Evolutionary conservation across 305 asterid species (phyloP).

Genomic region (Fraxinus latifolia): DNA sequence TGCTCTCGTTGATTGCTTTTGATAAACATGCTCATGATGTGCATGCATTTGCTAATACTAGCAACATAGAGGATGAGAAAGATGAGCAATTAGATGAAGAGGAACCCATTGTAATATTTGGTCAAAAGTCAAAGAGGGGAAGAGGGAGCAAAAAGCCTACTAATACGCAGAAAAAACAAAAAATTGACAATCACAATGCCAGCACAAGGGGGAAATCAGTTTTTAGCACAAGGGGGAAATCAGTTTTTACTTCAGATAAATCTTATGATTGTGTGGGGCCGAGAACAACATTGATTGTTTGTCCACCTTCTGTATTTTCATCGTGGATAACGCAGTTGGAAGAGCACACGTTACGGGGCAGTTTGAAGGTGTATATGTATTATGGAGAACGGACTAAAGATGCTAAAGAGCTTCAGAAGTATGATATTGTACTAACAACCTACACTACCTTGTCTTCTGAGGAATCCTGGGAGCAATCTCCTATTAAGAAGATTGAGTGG

Average conservation of each 20-base stretch:
- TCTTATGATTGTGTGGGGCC: conserved; percentile 32
- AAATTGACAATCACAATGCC: conserved; percentile 31
- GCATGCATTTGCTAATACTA: conserved; percentile 27
- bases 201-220: conserved; percentile 31
- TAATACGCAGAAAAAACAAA: conserved; percentile 46
- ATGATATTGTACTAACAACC: conserved; percentile 86
- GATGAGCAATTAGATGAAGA: conserved; percentile 38
- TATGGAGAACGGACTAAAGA: conserved; percentile 85
- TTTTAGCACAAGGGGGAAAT: conserved; percentile 29
- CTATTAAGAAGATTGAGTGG: conserved; percentile 83
- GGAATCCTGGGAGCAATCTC: conserved; percentile 48
- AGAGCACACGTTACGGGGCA: conserved; percentile 66
- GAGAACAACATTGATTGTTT: conserved; percentile 66
- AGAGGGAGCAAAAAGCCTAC: conserved; percentile 38
- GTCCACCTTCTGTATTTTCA: conserved; percentile 85
- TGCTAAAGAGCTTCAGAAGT: conserved; percentile 54
- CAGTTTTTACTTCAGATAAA: conserved; percentile 28
- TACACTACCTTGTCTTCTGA: conserved; percentile 69
- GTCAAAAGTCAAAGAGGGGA: conserved; percentile 47
- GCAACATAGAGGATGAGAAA: conserved; percentile 26
- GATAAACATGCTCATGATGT: conserved; percentile 45
- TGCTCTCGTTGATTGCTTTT: conserved; percentile 81
- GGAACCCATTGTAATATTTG: conserved; percentile 7
- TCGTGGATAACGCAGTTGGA: conserved; percentile 80
- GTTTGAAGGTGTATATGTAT: conserved; percentile 71